phyloP scores from a whole-genome alignment of 345 rosid genomes.

The Punica granatum region DNA sequence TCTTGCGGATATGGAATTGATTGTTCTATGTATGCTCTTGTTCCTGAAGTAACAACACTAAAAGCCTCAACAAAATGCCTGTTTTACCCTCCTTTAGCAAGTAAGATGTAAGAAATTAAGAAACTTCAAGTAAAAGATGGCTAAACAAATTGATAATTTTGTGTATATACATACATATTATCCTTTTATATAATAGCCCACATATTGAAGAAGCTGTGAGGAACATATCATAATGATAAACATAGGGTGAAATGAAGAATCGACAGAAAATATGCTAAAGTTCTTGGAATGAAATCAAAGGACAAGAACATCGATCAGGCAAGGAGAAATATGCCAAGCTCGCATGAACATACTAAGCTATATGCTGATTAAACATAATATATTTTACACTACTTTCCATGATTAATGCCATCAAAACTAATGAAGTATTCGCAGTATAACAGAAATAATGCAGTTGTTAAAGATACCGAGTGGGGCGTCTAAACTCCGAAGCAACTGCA shows the following conservation, averaged over 20 bases:
- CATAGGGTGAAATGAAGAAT: background rate
- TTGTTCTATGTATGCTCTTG: conserved; percentile 17
- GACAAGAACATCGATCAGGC: background rate
- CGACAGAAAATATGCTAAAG: background rate
- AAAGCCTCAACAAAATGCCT: background rate
- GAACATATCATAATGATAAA: background rate
- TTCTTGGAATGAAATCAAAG: background rate
- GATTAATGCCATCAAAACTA: background rate
- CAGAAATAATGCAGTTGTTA: background rate
- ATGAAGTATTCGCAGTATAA: background rate
- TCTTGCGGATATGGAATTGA: conserved; percentile 15
- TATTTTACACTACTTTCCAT: background rate
- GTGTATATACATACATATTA: background rate
- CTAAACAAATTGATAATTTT: no score
- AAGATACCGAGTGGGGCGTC: conserved; percentile 62
- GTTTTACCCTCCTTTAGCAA: background rate
- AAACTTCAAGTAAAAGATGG: background rate
- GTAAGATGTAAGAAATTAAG: background rate
- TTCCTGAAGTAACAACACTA: conserved; percentile 11
- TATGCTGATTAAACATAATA: no score
- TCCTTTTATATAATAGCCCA: background rate
- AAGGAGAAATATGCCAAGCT: background rate
- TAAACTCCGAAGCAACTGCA: conserved; percentile 54
- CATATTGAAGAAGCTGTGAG: background rate
- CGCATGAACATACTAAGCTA: no score